Conservation (phyloP, 805 yeast species). For the Cyberlindnera galapagoensis region DNA sequence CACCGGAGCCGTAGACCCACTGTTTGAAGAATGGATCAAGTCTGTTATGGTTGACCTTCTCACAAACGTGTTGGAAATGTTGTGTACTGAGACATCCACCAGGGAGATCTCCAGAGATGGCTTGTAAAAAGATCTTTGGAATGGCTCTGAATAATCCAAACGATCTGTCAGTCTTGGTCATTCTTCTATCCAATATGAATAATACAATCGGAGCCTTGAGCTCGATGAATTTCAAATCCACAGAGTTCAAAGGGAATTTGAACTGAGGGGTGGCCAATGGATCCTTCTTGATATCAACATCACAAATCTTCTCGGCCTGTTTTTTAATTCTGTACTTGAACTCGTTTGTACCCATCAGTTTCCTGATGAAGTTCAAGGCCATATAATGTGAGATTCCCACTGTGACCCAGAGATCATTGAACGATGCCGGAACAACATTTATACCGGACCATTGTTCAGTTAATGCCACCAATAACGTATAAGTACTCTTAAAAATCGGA, state of each 20-base stretch:
- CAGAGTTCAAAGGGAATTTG: constrained; percentile 54
- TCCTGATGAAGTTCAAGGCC: constrained; percentile 64
- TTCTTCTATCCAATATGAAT: constrained; percentile 78
- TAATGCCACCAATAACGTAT: constrained; percentile 57
- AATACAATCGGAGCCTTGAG: constrained; percentile 84
- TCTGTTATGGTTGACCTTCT: constrained; percentile 82
- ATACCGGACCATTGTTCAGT: constrained; percentile 94
- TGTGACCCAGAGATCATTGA: constrained; percentile 85
- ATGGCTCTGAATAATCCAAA: constrained; percentile 88
- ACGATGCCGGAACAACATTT: constrained; percentile 72
- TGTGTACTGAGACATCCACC: constrained; percentile 71
- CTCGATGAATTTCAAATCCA: constrained; percentile 61
- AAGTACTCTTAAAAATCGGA: constrained; percentile 67
- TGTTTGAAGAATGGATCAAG: constrained; percentile 81
- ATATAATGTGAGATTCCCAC: constrained; percentile 80
- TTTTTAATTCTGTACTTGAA: constrained; percentile 64
- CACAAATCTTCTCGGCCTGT: constrained; percentile 59
- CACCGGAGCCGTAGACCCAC: constrained; percentile 88
- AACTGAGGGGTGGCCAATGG: constrained; percentile 74
- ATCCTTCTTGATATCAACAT: constrained; percentile 68
- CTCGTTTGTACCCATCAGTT: constrained; percentile 79
- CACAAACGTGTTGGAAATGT: constrained; percentile 92
- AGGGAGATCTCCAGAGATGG: constrained; percentile 88
- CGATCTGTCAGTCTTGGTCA: constrained; percentile 94
- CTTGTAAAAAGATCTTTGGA: constrained; percentile 86